Percentiles rank a stretch among this genome's conserved stretches.
These are phyloP conservation scores for Alternaria triticina DNA, from an alignment of 2,329 filamentous ascomycete species.

Conservation along the genomic window DNA sequence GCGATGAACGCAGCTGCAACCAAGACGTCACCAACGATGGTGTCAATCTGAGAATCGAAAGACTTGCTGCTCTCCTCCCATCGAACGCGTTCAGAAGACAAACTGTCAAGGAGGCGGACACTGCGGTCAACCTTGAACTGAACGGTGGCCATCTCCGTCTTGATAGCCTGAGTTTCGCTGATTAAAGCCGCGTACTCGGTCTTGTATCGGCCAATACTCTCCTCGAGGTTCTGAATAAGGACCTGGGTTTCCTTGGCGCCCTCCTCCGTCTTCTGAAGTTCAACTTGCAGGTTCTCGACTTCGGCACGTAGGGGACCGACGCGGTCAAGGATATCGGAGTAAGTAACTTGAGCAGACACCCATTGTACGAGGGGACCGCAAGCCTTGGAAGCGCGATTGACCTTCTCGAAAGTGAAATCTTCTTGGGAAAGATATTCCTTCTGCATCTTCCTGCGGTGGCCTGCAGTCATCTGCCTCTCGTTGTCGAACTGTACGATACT, in stretches of 20 bases:
- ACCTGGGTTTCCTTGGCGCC: conserved; percentile 91
- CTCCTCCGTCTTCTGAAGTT: conserved; percentile 89
- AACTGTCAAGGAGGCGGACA: conserved; percentile 88
- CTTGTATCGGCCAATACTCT: conserved; percentile 94
- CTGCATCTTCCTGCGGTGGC: conserved; percentile 84
- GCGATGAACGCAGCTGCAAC: conserved; percentile 97
- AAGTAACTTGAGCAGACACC: conserved; percentile 95
- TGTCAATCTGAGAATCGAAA: conserved; percentile 97
- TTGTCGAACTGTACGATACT: conserved; percentile 98
- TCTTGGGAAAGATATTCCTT: conserved; percentile 90
- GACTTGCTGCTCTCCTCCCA: conserved; percentile 99
- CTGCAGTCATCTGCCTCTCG: conserved; percentile 88
- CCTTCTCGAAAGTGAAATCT: conserved; percentile 95
- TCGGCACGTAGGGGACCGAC: conserved; percentile 93
- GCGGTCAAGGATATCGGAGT: conserved; percentile 94
- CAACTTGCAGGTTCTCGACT: conserved; percentile 83
- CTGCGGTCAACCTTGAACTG: conserved; percentile 98
- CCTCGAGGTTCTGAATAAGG: conserved; percentile 81
- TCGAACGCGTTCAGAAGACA: conserved; percentile 88
- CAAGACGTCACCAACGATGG: conserved; percentile 92
- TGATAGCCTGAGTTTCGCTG: conserved; percentile 96
- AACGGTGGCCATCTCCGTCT: conserved; percentile 92
- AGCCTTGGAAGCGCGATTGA: conserved; percentile 94
- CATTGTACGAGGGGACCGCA: conserved; percentile 97
- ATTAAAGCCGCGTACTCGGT: conserved; percentile 94